These are phyloP conservation scores for Sicyos edulis DNA, from an alignment of 306 rosid species.

Conservation along the genomic window DNA sequence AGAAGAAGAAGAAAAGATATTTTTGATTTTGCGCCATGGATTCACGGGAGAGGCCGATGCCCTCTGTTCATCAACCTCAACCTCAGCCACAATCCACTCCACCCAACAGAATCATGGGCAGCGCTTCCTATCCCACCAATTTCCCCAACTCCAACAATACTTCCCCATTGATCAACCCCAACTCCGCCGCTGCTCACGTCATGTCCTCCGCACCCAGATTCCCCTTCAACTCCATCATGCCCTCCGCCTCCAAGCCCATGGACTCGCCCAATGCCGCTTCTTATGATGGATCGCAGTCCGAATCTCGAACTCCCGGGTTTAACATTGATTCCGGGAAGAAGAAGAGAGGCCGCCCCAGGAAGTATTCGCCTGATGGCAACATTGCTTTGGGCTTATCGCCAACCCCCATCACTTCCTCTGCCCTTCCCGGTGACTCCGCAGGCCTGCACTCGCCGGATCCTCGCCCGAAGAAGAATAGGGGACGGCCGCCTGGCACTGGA, in stretches of 20 bases:
- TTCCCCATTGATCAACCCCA: constrained; percentile 45
- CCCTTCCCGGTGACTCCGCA: constrained; percentile 44
- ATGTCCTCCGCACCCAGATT: constrained; percentile 45
- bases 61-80: constrained; percentile 21
- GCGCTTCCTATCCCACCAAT: constrained; percentile 36
- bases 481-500: constrained; percentile 88
- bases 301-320: constrained; percentile 28
- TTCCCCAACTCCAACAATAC: constrained; percentile 29
- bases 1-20: background rate
- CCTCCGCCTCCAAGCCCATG: constrained; percentile 31
- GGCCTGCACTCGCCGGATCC: constrained; percentile 56
- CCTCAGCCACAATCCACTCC: constrained; percentile 24
- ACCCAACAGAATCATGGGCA: constrained; percentile 46
- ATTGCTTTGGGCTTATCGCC: constrained; percentile 74
- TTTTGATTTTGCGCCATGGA: constrained; percentile 41
- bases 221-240: constrained; percentile 46
- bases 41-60: constrained; percentile 47
- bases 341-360: constrained; percentile 97
- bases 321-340: constrained; percentile 58
- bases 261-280: constrained; percentile 40
- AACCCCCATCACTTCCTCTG: constrained; percentile 43
- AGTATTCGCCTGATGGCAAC: constrained; percentile 68
- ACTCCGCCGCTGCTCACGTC: constrained; percentile 42
- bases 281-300: constrained; percentile 52
- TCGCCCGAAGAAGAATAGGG: constrained; percentile 48